A percentile compares a stretch with the other conserved stretches of the same genome.
Conservation (phyloP, 1,284 basidiomycete species). For the Rhizoctonia solani region DNA sequence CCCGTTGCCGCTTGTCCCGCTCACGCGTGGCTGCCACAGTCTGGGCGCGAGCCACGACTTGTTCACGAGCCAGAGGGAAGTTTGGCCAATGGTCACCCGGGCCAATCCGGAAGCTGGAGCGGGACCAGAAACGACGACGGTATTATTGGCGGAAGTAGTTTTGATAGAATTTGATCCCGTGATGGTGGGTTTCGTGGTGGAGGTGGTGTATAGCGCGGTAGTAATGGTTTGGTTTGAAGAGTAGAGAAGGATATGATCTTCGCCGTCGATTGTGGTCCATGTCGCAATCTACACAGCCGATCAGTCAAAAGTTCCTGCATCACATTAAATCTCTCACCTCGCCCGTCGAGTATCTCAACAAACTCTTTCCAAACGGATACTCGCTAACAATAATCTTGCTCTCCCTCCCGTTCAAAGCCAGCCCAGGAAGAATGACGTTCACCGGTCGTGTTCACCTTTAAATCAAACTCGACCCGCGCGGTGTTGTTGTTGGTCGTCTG, state of each 20-base stretch:
- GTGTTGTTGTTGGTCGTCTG: slow-evolving; percentile 27
- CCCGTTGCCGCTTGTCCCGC: not conserved
- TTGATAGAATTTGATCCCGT: slow-evolving; percentile 36
- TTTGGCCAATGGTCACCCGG: slow-evolving; percentile 42
- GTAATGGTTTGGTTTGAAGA: slow-evolving; percentile 48
- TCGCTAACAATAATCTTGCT: slow-evolving; percentile 28
- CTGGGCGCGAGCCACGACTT: slow-evolving; percentile 27
- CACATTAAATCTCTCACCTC: slow-evolving; percentile 14
- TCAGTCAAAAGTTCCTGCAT: not conserved
- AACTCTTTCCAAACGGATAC: slow-evolving; percentile 30
- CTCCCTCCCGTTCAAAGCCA: slow-evolving; percentile 10
- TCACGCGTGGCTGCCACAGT: slow-evolving; percentile 30
- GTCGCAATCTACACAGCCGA: slow-evolving; percentile 44
- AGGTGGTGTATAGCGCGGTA: slow-evolving; percentile 43
- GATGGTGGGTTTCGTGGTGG: slow-evolving; percentile 13
- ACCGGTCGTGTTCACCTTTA: slow-evolving; percentile 11
- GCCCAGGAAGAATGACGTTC: not conserved
- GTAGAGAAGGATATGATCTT: slow-evolving; percentile 50
- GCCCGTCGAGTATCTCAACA: slow-evolving; percentile 24
- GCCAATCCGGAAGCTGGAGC: slow-evolving; percentile 45
- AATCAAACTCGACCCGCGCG: not conserved
- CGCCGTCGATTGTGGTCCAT: slow-evolving; percentile 47
- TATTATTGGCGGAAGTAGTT: slow-evolving; percentile 35
- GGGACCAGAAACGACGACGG: slow-evolving; percentile 46
- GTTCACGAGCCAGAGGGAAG: slow-evolving; percentile 27